Base-by-base conservation (phyloP, 2,329 filamentous ascomycete species). In the Colletotrichum sansevieriae region DNA sequence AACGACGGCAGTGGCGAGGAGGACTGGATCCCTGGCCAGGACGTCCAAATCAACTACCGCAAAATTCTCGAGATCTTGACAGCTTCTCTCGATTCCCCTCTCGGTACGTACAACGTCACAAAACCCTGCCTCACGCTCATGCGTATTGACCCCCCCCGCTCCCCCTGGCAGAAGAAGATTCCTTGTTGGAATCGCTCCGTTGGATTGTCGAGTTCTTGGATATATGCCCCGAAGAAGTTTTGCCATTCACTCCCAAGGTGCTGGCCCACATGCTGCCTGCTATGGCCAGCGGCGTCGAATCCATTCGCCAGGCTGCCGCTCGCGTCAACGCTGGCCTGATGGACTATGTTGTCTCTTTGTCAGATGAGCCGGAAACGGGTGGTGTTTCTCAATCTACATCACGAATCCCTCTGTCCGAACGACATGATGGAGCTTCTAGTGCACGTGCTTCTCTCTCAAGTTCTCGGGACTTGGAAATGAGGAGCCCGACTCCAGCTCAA, bases 131-230 rank as follows among this genome's bases (percentile, higher is more conserved):
- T 1, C 33, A 13, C 20, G 33, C 10, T 43, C 39, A 15, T 25
- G 15, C 15, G n/a, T 25, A 52, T 33, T 62, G 25, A 47, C 25
- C 25, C 25, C 25, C 4, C 25, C 25, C 25, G 25, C 15, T 3
- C 29, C 15, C 59, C 15, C 41, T 33, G 63, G 63, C 77, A 91
- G 95, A 98, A 77, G 94, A 98, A 77, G 93, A 97, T 75, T 95
- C 97, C 72, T 88, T 98, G 51, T 85, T 98, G 44, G 97, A 97
- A 61, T 94, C 95, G 3, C 84, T 99, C 33, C 89, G 94, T 71
- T 99, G 96, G 96, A 94, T 99, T 72, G 94, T 98, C 72, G 92
- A 92, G 68, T 98, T 99, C 77, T 92, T 99, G 73, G 95, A 98
- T 71, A 98, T 99, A 52, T 98, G 95, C 74, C 95, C 96, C 0